Base-by-base conservation (phyloP, 2,329 filamentous ascomycete genomes). In the Paecilomyces sp. region DNA sequence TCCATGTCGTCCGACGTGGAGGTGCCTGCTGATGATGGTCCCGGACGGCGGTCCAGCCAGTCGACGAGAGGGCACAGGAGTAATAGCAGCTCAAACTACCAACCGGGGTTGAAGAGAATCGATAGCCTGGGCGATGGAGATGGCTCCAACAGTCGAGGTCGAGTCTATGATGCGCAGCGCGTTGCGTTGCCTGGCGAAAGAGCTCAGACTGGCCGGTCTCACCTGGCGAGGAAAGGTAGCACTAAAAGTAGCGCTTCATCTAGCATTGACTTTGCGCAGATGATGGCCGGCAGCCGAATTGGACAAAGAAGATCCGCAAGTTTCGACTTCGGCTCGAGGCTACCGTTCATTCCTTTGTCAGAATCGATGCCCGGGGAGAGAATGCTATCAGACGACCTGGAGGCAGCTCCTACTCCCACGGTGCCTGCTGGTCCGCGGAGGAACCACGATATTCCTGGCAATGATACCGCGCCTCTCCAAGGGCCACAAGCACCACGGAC, bases 401-500 rank as follows among this genome's bases (percentile, higher is more conserved):
- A 94, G 71, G 89, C 91, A 57, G 92, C 92, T 28, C 92, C 93
- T 13, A 93, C 88, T 41, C 93, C 93, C 4, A 92, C 87, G 30
- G 82, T 97, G 36, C 91, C 91, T 34, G 88, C 83, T 55, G 92
- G 92, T 4, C 91, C 92, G 59, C 85, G 91, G 63, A 78, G 83
- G 64, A 67, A 74, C 54, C 76, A 75, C 51, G 76, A 79, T 25
- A 67, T 75, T 59, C 52, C 73, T 67, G 62, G 73, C 64, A 72
- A 60, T 60, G 72, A 71, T 25, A 66, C 66, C 70, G 52, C 64
- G 56, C 62, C 56, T 56, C 63, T 60, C 34, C 66, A 65, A 33
- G 70, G 59, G 24, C 57, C 60, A 22, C 66, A 65, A 34, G 63
- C 65, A 11, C 69, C 71, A 52, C 70, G 69, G 31, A 71, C 72